Conservation (phyloP, 495 filamentous ascomycete species). For the Aspergillus taichungensis region DNA sequence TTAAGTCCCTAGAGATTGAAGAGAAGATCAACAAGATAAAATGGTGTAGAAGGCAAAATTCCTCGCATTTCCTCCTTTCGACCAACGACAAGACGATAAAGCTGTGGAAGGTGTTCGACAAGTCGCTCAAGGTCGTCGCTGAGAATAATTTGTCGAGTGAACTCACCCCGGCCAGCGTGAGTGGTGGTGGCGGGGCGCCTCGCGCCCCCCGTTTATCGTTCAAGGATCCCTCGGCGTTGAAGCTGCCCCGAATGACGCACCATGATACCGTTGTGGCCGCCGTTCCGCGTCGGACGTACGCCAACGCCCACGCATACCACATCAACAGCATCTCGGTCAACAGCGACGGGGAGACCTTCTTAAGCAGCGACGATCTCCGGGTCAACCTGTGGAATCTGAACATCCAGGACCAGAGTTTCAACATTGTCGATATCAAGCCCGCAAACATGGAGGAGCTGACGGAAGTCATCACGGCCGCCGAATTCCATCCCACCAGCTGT, state of each 20-base stretch:
- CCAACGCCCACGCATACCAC: constrained; percentile 97
- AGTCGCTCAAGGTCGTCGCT: constrained; percentile 95
- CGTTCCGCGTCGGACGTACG: constrained; percentile 89
- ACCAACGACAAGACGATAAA: constrained; percentile 99
- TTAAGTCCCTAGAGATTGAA: constrained; percentile 98
- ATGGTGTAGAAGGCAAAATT: constrained; percentile 96
- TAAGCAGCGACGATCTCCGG: constrained; percentile 93
- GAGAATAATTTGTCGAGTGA: constrained; percentile 98
- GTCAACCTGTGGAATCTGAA: constrained; percentile 99
- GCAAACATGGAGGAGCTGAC: constrained; percentile 99
- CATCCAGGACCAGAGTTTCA: constrained; percentile 99
- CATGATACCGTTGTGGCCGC: constrained; percentile 98
- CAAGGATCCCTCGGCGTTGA: constrained; percentile 70
- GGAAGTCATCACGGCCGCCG: constrained; percentile 95
- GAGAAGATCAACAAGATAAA: constrained; percentile 99
- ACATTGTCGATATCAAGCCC: constrained; percentile 99
- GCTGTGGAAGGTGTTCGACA: constrained; percentile 99
- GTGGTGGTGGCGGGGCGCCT: constrained; percentile 65
- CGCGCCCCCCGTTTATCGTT: constrained; percentile 66
- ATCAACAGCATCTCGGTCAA: constrained; percentile 99
- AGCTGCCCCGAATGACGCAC: constrained; percentile 90
- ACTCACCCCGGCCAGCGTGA: constrained; percentile 67
- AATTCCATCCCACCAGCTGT: constrained; percentile 95
- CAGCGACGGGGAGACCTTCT: constrained; percentile 98
- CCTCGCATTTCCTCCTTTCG: constrained; percentile 94